Conservation (phyloP, 2,329 filamentous ascomycete genomes). For the Penicillium sp. region DNA sequence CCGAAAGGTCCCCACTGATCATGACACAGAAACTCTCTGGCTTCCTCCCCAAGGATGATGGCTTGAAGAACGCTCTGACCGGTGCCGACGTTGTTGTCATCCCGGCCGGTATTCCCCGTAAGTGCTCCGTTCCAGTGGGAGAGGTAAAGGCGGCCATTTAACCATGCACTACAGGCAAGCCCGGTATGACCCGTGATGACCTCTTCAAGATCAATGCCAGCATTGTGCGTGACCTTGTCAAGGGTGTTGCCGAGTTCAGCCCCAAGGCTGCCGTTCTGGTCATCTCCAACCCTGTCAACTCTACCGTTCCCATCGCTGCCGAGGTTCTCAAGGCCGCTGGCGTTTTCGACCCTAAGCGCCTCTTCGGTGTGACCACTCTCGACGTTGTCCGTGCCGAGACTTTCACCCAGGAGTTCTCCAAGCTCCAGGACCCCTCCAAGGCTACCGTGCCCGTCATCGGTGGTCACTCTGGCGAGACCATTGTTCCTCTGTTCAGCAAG, state of each 20-base stretch:
- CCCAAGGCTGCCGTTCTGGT: constrained; percentile 93
- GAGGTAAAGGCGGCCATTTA: constrained; percentile 3
- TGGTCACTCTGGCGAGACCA: constrained; percentile 96
- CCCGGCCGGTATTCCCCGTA: constrained; percentile 95
- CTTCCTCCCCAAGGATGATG: constrained; percentile 78
- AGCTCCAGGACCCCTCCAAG: constrained; percentile 75
- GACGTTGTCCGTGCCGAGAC: constrained; percentile 98
- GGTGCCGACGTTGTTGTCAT: constrained; percentile 95
- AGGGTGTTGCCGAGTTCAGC: constrained; percentile 77
- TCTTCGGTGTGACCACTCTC: constrained; percentile 97
- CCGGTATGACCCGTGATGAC: constrained; percentile 98
- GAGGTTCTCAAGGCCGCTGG: constrained; percentile 91
- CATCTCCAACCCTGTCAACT: constrained; percentile 99
- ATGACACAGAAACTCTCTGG: constrained; percentile 67
- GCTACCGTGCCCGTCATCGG: constrained; percentile 87
- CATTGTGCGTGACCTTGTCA: constrained; percentile 90
- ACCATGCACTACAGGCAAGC: constrained; percentile 64
- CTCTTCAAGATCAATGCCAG: constrained; percentile 99
- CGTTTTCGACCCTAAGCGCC: constrained; percentile 89
- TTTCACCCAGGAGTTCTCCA: constrained; percentile 80
- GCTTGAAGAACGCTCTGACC: constrained; percentile 80
- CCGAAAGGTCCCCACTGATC: constrained; percentile 1
- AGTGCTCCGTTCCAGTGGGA: constrained; percentile 33
- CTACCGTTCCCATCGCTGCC: constrained; percentile 92
- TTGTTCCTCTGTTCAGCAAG: constrained; percentile 95